Conservation (phyloP, 805 yeast genomes). For the Zygoascus flipseniorum region DNA sequence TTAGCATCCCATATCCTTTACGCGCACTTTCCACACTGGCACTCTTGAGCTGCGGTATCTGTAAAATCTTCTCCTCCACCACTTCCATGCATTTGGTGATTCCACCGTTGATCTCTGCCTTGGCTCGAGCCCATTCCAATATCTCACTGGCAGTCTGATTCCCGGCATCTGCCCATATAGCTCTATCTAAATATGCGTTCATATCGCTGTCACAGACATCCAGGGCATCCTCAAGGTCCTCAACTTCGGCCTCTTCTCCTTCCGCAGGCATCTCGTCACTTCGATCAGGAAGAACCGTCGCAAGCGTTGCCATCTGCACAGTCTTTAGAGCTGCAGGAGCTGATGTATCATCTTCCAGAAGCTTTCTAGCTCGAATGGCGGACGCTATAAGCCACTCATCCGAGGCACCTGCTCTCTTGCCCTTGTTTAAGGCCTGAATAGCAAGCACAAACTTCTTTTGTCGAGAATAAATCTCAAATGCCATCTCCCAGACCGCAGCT, state of each 20-base stretch:
- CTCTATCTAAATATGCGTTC: slow-evolving; percentile 18
- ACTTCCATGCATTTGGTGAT: not conserved
- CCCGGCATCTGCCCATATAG: slow-evolving; percentile 14
- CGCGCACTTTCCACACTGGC: not conserved
- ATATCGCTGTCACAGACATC: slow-evolving; percentile 17
- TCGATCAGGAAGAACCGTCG: slow-evolving; percentile 9
- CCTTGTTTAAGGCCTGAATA: slow-evolving; percentile 40
- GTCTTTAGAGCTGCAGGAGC: slow-evolving; percentile 39
- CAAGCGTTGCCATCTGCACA: slow-evolving; percentile 13
- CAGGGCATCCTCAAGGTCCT: slow-evolving; percentile 9
- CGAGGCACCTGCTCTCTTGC: slow-evolving; percentile 32
- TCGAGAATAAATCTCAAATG: slow-evolving; percentile 34
- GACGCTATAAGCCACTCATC: slow-evolving; percentile 22
- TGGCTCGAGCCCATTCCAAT: slow-evolving; percentile 23
- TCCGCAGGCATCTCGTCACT: slow-evolving; percentile 1
- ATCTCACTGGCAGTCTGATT: slow-evolving; percentile 7
- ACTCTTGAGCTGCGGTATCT: not conserved
- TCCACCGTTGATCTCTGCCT: slow-evolving; percentile 14
- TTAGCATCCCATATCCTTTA: slow-evolving; percentile 2
- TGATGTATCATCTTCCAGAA: slow-evolving; percentile 29
- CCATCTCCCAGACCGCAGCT: slow-evolving; percentile 36
- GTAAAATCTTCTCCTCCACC: slow-evolving; percentile 4
- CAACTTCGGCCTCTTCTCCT: not conserved
- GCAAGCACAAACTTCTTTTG: slow-evolving; percentile 46
- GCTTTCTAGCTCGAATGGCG: slow-evolving; percentile 29